Conservation (phyloP, 768 basidiomycete genomes). For the Aureoboletus auriporus region DNA sequence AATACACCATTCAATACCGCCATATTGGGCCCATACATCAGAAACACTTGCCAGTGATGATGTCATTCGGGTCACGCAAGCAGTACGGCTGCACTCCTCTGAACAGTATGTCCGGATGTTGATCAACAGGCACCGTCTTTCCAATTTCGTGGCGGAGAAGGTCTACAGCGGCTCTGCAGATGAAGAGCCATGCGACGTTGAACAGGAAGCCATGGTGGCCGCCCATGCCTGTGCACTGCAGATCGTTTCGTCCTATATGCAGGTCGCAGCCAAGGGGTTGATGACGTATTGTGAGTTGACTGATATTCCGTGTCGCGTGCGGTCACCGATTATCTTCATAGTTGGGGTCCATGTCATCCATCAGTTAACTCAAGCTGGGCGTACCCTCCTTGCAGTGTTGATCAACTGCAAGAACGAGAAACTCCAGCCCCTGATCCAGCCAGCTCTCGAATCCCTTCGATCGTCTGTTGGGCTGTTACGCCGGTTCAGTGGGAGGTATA, state of each 20-base stretch:
- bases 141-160: constrained; percentile 70
- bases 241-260: constrained; percentile 78
- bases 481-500: constrained; percentile 87
- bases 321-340: constrained; percentile 29
- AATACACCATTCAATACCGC: constrained; percentile 64
- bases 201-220: constrained; percentile 73
- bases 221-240: constrained; percentile 77
- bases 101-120: constrained; percentile 86
- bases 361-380: constrained; percentile 89
- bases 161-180: constrained; percentile 40
- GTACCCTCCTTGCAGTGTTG: constrained; percentile 83
- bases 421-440: constrained; percentile 71
- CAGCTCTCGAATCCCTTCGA: constrained; percentile 79
- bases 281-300: constrained; percentile 87
- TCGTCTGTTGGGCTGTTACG: constrained; percentile 86
- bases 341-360: constrained; percentile 96
- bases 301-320: constrained; percentile 1
- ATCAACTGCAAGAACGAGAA: constrained; percentile 83
- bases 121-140: constrained; percentile 85
- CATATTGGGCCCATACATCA: constrained; percentile 75
- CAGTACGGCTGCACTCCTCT: constrained; percentile 79
- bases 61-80: constrained; percentile 86
- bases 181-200: constrained; percentile 61
- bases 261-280: constrained; percentile 80
- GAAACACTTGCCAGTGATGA: constrained; percentile 83